Base-by-base conservation (phyloP, 306 rosid species). In the Quercus gilva region DNA sequence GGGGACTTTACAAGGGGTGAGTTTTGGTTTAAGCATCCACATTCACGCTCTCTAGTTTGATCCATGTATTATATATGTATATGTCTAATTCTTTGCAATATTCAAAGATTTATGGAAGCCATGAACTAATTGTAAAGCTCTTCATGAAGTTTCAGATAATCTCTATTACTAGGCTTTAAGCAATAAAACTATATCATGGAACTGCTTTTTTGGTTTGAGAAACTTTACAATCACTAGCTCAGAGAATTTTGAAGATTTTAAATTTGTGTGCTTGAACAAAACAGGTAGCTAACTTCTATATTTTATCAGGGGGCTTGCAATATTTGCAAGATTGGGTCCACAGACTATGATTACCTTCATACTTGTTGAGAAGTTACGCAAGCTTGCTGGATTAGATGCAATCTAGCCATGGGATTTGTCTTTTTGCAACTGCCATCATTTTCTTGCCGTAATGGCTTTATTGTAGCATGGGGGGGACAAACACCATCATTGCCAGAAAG, bases 1-100 rank as follows among this genome's bases (percentile, higher is more conserved):
- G 71, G 78, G 97, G 93, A 59, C 97, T 96, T 74, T 96, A 96
- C 90, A 93, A 96, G 82, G 99, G 97, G 98, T 95, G 79, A 89
- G 98, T 85, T 78, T 82, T 74, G 49, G 51, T 84, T 20, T 21
- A 73, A 64, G 21, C n/a, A 60, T 33, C 12, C 60, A 41, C 74
- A 79, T 77, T 76, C 31, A 11, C 53, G 55, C 79, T 20, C 64
- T 52, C 71, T 64, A 14, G 18, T 73, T 63, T 68, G 19, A 23
- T 12, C 7, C 3, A n/a, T 43, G 1, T 55, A 10, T 17, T 4
- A 29, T 19, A 35, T 67, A 23, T 3, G 49, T 35, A 18, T 21
- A 33, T 19, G 17, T 31, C 37, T 35, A 8, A 21, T 31, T 67
- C 72, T 68, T 9, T 68, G 26, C 12, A 29, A 68, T n/a, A 4